Conservation (phyloP, 305 asterid species). For the Fraxinus floribunda region DNA sequence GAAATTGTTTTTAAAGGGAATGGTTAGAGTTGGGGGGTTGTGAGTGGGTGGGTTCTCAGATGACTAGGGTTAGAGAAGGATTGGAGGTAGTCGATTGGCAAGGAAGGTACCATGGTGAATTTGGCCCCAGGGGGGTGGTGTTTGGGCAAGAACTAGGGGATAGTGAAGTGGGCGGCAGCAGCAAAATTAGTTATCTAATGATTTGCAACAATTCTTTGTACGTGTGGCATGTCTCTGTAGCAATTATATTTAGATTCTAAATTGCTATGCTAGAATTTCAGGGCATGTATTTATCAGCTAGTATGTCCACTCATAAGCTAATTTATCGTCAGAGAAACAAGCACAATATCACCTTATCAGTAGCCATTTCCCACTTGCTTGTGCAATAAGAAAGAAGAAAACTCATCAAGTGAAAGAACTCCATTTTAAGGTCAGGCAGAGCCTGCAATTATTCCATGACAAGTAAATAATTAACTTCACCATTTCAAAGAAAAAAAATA, state of each 20-base stretch:
- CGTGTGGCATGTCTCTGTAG: background rate
- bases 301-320: slow-evolving; percentile 13
- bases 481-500: background rate
- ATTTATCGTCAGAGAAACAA: slow-evolving; percentile 13
- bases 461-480: slow-evolving; percentile 14
- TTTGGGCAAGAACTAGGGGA: background rate
- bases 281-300: slow-evolving; percentile 20
- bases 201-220: background rate
- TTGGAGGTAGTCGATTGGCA: background rate
- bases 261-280: background rate
- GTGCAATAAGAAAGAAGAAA: slow-evolving; percentile 92
- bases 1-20: background rate
- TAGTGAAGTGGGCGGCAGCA: background rate
- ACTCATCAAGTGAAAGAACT: slow-evolving; percentile 92
- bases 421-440: slow-evolving; percentile 94
- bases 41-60: background rate
- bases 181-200: background rate
- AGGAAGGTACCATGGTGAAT: background rate
- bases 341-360: slow-evolving; percentile 74
- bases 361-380: slow-evolving; percentile 76
- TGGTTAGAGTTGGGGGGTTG: background rate
- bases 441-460: slow-evolving; percentile 57
- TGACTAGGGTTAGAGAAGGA: background rate
- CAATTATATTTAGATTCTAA: background rate
- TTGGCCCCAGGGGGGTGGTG: background rate